phyloP scores from a whole-genome alignment of 108 stramenopile species.

The Skeletonema costatum region DNA sequence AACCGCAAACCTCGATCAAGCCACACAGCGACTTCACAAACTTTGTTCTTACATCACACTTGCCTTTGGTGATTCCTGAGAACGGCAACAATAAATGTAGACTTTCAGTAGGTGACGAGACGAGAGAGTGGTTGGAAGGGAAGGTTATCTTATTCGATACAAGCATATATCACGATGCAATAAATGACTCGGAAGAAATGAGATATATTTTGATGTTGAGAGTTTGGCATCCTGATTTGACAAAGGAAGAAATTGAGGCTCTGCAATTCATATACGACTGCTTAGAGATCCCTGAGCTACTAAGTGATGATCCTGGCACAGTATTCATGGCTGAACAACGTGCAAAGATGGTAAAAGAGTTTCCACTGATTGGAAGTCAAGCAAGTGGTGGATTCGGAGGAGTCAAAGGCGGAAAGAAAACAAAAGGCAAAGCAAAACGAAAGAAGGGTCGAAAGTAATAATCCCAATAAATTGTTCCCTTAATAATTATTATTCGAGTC shows the following conservation, averaged over 20 bases:
- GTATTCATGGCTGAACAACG: conserved; percentile 55
- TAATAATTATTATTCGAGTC: not conserved
- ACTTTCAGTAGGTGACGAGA: conserved; percentile 79
- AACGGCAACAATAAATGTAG: conserved; percentile 80
- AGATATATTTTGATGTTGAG: conserved; percentile 91
- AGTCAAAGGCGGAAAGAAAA: conserved; percentile 1
- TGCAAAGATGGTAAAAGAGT: conserved; percentile 52
- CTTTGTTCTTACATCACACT: conserved; percentile 90
- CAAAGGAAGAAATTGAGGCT: conserved; percentile 73
- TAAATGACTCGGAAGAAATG: conserved; percentile 82
- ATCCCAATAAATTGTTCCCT: not conserved
- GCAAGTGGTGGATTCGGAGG: conserved; percentile 28
- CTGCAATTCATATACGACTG: conserved; percentile 90
- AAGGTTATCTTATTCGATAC: conserved; percentile 86
- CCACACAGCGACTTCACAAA: conserved; percentile 85
- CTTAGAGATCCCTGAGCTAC: conserved; percentile 70
- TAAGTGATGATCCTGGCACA: conserved; percentile 53
- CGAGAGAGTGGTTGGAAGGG: conserved; percentile 86
- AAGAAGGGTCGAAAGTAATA: conserved; percentile 14
- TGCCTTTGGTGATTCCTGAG: conserved; percentile 84
- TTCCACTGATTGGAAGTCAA: conserved; percentile 44
- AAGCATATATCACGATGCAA: conserved; percentile 86
- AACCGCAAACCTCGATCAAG: conserved; percentile 55
- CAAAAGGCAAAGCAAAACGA: conserved; percentile 16
- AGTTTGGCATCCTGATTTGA: conserved; percentile 94